These are phyloP conservation scores for Waltergamsia citrina DNA, from an alignment of 2,329 filamentous ascomycete genomes.

Conservation along the genomic window DNA sequence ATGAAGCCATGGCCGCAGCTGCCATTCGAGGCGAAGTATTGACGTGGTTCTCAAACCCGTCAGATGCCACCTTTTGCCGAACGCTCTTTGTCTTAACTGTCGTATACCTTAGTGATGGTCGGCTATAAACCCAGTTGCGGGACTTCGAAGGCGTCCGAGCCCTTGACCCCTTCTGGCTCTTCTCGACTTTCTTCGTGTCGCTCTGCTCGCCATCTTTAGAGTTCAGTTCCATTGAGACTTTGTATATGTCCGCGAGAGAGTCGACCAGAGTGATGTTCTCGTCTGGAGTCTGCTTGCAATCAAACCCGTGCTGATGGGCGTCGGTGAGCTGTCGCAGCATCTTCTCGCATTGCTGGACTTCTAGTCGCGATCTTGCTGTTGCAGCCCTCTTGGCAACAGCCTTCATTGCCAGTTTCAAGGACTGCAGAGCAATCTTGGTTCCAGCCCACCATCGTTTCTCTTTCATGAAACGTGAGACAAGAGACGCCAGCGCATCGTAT, in stretches of 20 bases:
- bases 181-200: no score
- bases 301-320: neutral
- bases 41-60: no score
- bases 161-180: no score
- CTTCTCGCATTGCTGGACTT: neutral
- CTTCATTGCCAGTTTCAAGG: slow-evolving; percentile 20
- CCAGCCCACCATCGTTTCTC: slow-evolving; percentile 20
- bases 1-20: no score
- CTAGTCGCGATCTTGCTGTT: slow-evolving; percentile 5
- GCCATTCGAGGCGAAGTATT: no score
- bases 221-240: no score
- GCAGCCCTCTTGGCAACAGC: slow-evolving; percentile 15
- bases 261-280: neutral
- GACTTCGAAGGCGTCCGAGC: no score
- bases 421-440: neutral
- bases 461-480: slow-evolving; percentile 20
- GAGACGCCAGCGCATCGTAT: slow-evolving; percentile 18
- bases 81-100: neutral
- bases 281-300: neutral
- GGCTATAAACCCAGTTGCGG: no score
- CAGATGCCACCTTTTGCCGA: neutral
- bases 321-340: neutral
- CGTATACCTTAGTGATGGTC: neutral
- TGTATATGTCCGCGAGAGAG: neutral
- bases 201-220: no score